Evolutionary conservation across 2,329 filamentous ascomycete genomes (phyloP).

Genomic region (Plectosphaerella sp.): DNA sequence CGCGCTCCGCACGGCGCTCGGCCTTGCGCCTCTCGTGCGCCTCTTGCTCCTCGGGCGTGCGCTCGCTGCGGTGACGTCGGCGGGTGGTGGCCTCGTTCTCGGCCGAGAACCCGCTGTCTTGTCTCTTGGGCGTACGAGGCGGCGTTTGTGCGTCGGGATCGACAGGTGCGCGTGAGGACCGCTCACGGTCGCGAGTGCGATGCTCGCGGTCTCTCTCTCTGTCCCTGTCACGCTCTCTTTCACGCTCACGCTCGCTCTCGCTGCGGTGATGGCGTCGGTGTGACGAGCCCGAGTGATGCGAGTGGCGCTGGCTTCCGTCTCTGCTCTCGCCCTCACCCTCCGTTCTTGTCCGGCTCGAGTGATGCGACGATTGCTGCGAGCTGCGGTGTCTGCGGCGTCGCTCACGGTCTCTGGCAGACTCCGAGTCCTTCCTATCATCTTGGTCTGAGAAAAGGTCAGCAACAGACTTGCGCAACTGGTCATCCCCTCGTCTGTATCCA

Average conservation of each 20-base stretch:
- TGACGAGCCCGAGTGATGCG: constrained; percentile 10
- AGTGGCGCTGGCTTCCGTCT: constrained; percentile 19
- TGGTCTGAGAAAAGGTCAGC: constrained; percentile 55
- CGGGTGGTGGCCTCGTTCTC: constrained; percentile 23
- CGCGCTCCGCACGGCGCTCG: constrained; percentile 40
- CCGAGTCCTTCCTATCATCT: constrained; percentile 18
- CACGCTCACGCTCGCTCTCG: constrained; percentile 22
- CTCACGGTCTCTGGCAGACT: constrained; percentile 25
- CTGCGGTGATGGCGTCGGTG: constrained; percentile 26
- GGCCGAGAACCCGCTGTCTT: constrained; percentile 41
- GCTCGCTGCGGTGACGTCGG: constrained; percentile 15
- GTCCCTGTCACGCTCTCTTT: constrained; percentile 14
- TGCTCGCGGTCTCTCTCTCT: constrained; percentile 3
- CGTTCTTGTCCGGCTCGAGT: constrained; percentile 24
- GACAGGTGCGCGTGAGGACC: constrained; percentile 23
- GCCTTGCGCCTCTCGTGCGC: constrained; percentile 45
- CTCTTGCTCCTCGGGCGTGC: constrained; percentile 44
- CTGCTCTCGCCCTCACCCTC: constrained; percentile 24
- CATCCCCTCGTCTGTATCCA: constrained; percentile 24
- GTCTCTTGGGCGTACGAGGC: constrained; percentile 34
- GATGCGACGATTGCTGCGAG: constrained; percentile 28
- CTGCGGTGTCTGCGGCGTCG: constrained; percentile 36
- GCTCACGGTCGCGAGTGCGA: not conserved
- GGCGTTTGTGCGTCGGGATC: constrained; percentile 23
- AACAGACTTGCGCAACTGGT: constrained; percentile 37